Evolutionary conservation across 108 stramenopile genomes (phyloP).

Genomic region (Skeletonema tropicum): DNA sequence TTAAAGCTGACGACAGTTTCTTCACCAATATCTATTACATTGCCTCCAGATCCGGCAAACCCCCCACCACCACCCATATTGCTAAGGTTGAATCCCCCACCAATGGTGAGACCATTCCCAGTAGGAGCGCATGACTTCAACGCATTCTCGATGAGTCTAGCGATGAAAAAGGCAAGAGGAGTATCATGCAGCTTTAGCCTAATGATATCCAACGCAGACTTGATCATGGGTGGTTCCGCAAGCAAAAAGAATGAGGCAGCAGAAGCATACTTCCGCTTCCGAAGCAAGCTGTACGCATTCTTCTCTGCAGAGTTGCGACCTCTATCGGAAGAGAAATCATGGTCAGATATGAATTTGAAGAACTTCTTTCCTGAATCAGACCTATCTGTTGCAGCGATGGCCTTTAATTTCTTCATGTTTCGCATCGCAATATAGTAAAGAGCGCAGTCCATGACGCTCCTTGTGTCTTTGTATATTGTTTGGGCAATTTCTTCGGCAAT

Average conservation of each 20-base stretch:
- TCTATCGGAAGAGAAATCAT: slow-evolving; percentile 73
- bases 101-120: slow-evolving; percentile 37
- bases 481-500: slow-evolving; percentile 88
- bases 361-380: slow-evolving; percentile 76
- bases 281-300: slow-evolving; percentile 84
- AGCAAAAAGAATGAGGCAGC: slow-evolving; percentile 87
- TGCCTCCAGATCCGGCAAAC: slow-evolving; percentile 56
- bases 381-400: slow-evolving; percentile 79
- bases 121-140: slow-evolving; percentile 7
- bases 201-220: slow-evolving; percentile 78
- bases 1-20: slow-evolving; percentile 52
- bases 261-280: slow-evolving; percentile 70
- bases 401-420: slow-evolving; percentile 67
- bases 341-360: slow-evolving; percentile 68
- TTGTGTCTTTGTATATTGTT: slow-evolving; percentile 62
- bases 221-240: slow-evolving; percentile 79
- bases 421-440: slow-evolving; percentile 74
- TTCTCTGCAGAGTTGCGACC: slow-evolving; percentile 85
- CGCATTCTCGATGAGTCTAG: slow-evolving; percentile 66
- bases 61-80: slow-evolving; percentile 83
- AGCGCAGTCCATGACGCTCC: slow-evolving; percentile 78
- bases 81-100: slow-evolving; percentile 50
- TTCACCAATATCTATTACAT: slow-evolving; percentile 7
- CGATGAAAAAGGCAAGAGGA: slow-evolving; percentile 81
- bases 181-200: slow-evolving; percentile 74